These are phyloP conservation scores for Oryza rufipogon DNA, from an alignment of 176 grass and related monocot species.

Conservation along the genomic window DNA sequence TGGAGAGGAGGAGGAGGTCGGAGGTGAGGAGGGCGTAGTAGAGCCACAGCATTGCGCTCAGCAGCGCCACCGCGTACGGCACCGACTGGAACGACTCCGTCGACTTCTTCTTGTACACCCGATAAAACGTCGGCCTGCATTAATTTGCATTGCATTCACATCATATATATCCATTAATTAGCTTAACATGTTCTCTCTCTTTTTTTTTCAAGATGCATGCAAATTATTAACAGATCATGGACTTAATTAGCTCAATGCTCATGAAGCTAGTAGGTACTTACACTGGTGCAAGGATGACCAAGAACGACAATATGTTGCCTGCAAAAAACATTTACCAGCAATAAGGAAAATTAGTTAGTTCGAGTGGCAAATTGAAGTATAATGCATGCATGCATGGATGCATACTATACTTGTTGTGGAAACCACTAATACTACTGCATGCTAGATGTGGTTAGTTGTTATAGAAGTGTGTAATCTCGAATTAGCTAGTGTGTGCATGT, in stretches of 20 bases:
- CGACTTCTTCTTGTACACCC: slow-evolving; percentile 85
- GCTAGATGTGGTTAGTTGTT: neutral
- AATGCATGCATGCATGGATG: neutral
- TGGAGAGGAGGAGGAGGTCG: slow-evolving; percentile 76
- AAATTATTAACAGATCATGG: too few relatives aligned
- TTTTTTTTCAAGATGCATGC: too few relatives aligned
- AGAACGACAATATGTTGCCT: slow-evolving; percentile 80
- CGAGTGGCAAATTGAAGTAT: neutral
- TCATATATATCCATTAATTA: too few relatives aligned
- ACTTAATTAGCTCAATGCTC: too few relatives aligned
- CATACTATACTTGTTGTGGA: neutral
- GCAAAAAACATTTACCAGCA: slow-evolving; percentile 7
- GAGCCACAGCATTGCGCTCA: slow-evolving; percentile 92
- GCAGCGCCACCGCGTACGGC: slow-evolving; percentile 73
- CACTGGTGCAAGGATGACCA: slow-evolving; percentile 78
- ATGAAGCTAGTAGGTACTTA: slow-evolving; percentile 34
- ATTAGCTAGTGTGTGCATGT: too few relatives aligned
- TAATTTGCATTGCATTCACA: too few relatives aligned
- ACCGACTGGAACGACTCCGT: slow-evolving; percentile 85
- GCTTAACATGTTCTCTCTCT: neutral
- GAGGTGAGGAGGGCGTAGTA: slow-evolving; percentile 72
- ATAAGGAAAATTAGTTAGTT: neutral
- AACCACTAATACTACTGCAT: neutral
- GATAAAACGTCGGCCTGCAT: slow-evolving; percentile 73
- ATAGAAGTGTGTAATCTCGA: neutral